Evolutionary conservation across 768 basidiomycete genomes (phyloP).

Genomic region (Mycena polygramma): DNA sequence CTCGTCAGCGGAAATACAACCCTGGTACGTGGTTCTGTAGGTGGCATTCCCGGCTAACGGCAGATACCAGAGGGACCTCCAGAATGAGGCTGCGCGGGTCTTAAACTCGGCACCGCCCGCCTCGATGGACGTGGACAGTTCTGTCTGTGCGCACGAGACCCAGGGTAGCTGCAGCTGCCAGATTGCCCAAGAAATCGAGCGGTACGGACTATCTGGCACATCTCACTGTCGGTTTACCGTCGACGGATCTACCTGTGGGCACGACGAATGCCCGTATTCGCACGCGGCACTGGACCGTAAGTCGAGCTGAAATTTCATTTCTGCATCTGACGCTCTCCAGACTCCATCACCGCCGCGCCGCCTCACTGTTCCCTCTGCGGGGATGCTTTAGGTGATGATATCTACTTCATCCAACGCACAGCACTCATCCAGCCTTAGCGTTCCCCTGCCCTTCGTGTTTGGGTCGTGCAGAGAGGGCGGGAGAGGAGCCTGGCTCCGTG

Average conservation of each 20-base stretch:
- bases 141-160: slow-evolving; percentile 26
- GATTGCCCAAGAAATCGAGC: slow-evolving; percentile 40
- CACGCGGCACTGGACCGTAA: slow-evolving; percentile 36
- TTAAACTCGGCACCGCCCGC: slow-evolving; percentile 34
- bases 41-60: background rate
- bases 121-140: slow-evolving; percentile 28
- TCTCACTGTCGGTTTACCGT: slow-evolving; percentile 44
- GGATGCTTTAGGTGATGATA: slow-evolving; percentile 41
- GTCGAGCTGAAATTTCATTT: no score
- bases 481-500: slow-evolving; percentile 30
- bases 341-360: slow-evolving; percentile 21
- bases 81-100: slow-evolving; percentile 37
- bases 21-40: slow-evolving; percentile 29
- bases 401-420: background rate
- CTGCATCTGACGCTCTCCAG: no score
- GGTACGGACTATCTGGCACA: slow-evolving; percentile 39
- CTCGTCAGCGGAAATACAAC: slow-evolving; percentile 40
- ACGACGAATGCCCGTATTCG: slow-evolving; percentile 44
- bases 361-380: slow-evolving; percentile 44
- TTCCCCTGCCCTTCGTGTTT: slow-evolving; percentile 45
- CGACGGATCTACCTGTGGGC: slow-evolving; percentile 39
- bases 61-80: slow-evolving; percentile 34
- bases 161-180: slow-evolving; percentile 40
- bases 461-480: slow-evolving; percentile 13
- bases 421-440: slow-evolving; percentile 27